Conservation (phyloP, 768 basidiomycete genomes). For the Tricholoma flavovirens region DNA sequence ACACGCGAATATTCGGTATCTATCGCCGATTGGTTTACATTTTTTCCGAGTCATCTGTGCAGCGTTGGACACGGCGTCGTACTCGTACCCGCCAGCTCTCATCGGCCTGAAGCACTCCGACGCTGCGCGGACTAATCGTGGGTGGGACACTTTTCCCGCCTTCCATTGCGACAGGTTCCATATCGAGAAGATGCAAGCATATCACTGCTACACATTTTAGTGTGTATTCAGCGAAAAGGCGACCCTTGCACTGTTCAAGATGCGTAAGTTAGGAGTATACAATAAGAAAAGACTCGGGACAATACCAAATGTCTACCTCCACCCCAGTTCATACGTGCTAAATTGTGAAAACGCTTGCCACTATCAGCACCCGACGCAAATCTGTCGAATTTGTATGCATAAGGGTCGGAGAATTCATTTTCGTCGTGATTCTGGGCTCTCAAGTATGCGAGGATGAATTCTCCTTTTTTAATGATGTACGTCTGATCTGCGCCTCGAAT, state of each 20-base stretch:
- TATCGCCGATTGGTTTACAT: no score
- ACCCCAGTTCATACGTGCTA: neutral
- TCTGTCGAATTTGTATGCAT: conserved; percentile 1
- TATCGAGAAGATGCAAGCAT: conserved; percentile 1
- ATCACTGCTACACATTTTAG: neutral
- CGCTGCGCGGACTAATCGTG: neutral
- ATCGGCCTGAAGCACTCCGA: neutral
- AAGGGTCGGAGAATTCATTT: neutral
- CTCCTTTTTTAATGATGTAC: neutral
- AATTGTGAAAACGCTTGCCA: neutral
- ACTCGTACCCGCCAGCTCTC: neutral
- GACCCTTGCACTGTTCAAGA: conserved; percentile 1
- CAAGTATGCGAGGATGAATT: neutral
- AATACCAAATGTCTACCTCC: neutral
- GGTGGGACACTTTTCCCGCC: neutral
- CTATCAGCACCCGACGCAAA: neutral
- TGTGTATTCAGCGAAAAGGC: neutral
- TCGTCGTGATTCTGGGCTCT: neutral
- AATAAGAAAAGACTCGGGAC: neutral
- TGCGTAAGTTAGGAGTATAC: neutral
- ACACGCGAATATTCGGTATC: no score
- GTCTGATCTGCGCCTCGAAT: neutral
- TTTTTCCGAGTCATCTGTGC: no score
- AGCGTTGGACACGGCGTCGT: neutral
- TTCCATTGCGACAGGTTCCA: neutral